A percentile compares a stretch with the other conserved stretches of the same genome.
These are phyloP conservation scores for Zygotorulaspora chibaensis DNA, from an alignment of 805 yeast genomes.

Conservation along the genomic window DNA sequence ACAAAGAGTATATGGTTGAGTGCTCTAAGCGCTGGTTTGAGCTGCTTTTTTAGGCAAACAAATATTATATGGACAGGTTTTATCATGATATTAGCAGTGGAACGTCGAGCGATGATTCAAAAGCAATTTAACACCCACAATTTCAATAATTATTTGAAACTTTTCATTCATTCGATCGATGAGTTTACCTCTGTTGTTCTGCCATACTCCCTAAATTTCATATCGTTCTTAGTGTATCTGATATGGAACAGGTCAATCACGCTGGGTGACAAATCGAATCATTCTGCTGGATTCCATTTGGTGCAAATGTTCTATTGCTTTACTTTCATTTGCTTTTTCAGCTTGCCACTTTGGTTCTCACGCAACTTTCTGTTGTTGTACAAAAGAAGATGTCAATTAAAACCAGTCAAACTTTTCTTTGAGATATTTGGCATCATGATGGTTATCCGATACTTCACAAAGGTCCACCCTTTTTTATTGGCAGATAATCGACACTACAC, in stretches of 20 bases:
- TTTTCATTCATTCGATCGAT: constrained; percentile 36
- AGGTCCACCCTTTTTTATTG: constrained; percentile 82
- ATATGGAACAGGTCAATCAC: constrained; percentile 76
- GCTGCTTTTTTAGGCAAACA: constrained; percentile 83
- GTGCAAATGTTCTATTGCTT: constrained; percentile 81
- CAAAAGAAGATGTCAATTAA: constrained; percentile 25
- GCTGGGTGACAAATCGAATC: constrained; percentile 88
- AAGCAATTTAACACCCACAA: constrained; percentile 38
- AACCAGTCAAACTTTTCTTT: constrained; percentile 29
- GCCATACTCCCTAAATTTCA: constrained; percentile 53
- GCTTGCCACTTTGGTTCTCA: constrained; percentile 72
- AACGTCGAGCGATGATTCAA: constrained; percentile 43
- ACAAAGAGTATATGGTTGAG: constrained; percentile 40
- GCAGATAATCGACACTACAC: constrained; percentile 95
- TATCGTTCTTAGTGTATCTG: constrained; percentile 54
- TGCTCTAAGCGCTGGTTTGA: constrained; percentile 53
- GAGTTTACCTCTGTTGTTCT: constrained; percentile 34
- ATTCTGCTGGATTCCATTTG: constrained; percentile 61
- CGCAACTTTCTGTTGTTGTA: constrained; percentile 40
- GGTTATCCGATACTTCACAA: constrained; percentile 56
- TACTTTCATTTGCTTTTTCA: constrained; percentile 56
- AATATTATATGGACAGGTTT: constrained; percentile 83
- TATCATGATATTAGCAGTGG: constrained; percentile 51
- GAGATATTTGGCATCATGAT: constrained; percentile 40
- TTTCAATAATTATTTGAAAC: constrained; percentile 39